phyloP scores from a whole-genome alignment of 78 protist species.

The Polysphondylium violaceum region DNA sequence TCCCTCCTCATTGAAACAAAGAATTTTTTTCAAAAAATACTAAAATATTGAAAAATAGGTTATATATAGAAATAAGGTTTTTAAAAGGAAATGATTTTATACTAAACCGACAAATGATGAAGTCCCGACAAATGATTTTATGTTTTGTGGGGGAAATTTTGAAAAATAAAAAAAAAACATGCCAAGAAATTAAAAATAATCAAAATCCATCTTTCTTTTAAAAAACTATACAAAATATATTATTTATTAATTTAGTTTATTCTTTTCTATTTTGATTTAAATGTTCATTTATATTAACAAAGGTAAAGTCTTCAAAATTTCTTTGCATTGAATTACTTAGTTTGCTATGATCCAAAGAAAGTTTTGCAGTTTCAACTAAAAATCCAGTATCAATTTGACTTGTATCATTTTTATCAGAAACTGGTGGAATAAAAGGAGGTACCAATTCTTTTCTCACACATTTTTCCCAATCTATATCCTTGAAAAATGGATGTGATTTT shows the following conservation, averaged over 20 bases:
- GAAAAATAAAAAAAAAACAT: no score
- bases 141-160: background rate
- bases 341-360: slow-evolving; percentile 32
- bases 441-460: slow-evolving; percentile 44
- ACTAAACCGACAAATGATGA: no score
- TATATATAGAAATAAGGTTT: no score
- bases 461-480: slow-evolving; percentile 87
- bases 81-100: no score
- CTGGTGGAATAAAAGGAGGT: slow-evolving; percentile 87
- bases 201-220: no score
- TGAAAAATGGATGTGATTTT: slow-evolving; percentile 91
- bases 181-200: background rate
- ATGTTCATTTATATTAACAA: slow-evolving; percentile 31
- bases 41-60: no score
- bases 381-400: slow-evolving; percentile 71
- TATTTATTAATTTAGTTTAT: no score
- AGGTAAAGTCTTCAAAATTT: slow-evolving; percentile 70
- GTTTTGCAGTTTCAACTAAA: slow-evolving; percentile 61
- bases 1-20: no score
- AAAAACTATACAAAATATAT: no score
- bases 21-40: no score
- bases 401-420: slow-evolving; percentile 47
- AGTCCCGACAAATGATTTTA: no score
- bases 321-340: slow-evolving; percentile 54
- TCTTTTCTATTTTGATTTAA: background rate